These are phyloP conservation scores for Oenanthe sinensis DNA, from an alignment of 129 eudicot genomes.

Conservation along the genomic window DNA sequence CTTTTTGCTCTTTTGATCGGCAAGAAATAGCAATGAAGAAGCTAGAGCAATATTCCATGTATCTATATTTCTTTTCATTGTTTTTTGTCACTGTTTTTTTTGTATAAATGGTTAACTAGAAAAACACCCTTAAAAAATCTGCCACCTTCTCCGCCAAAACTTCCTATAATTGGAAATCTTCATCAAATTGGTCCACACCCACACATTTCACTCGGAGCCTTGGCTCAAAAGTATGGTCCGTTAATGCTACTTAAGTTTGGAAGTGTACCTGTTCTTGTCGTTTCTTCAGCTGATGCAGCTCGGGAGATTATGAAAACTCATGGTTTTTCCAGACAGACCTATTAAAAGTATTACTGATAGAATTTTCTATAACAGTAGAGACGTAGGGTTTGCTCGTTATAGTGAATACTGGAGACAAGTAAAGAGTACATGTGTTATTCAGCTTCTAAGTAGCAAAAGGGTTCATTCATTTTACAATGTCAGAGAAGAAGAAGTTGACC, in stretches of 20 bases:
- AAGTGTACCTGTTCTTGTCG: constrained; percentile 20
- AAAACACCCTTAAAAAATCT: neutral
- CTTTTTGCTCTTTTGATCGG: neutral
- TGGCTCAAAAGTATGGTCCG: constrained; percentile 21
- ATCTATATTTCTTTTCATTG: neutral
- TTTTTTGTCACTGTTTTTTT: constrained; percentile 10
- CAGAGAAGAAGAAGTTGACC: constrained; percentile 23
- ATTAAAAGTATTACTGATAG: neutral
- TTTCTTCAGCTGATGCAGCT: constrained; percentile 30
- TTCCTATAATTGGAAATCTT: constrained; percentile 36
- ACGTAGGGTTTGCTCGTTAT: constrained; percentile 22
- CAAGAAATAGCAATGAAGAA: neutral
- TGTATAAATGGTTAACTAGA: constrained; percentile 11
- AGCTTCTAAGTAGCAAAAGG: constrained; percentile 17
- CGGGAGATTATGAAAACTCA: constrained; percentile 33
- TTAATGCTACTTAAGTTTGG: constrained; percentile 28
- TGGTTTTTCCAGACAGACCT: constrained; percentile 26
- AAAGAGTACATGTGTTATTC: constrained; percentile 14
- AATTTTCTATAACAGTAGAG: constrained; percentile 17
- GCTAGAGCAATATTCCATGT: neutral
- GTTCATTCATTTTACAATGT: constrained; percentile 20
- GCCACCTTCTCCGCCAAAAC: constrained; percentile 33
- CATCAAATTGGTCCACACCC: constrained; percentile 19
- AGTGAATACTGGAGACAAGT: constrained; percentile 34
- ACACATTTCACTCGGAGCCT: constrained; percentile 15